Base-by-base conservation (phyloP, 257 asterid species). In the Paulownia fortunei region DNA sequence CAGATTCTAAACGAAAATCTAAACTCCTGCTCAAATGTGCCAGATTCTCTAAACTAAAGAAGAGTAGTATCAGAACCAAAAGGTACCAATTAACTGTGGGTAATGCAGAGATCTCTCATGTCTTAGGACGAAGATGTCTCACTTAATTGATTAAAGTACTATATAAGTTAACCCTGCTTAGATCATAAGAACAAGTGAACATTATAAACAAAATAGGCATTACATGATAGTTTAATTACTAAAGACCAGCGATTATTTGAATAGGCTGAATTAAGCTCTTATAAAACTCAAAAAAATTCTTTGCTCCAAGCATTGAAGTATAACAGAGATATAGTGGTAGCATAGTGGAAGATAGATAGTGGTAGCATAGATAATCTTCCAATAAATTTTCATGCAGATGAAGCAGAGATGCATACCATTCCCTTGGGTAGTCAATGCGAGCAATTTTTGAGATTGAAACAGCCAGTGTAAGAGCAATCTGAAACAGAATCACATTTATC, bases 361-460 rank as follows among this genome's bases (percentile, higher is more conserved):
- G 7, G 15, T 5, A 65, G 9, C n/a, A n/a, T n/a, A n/a, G n/a
- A n/a, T n/a, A n/a, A n/a, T n/a, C n/a, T 67, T 61, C 59, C 27
- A 54, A 63, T 58, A 72, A 74, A 59, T 26, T 81, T n/a, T n/a
- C n/a, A 32, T 13, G 54, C 16, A 19, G 59, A 68, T 36, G 71
- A 72, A 74, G 58, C 66, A 67, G 59, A 44, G 72, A 84, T 75
- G 70, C 81, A 56, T 89, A 96, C 99, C 99, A 96, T 82, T 96
- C 98, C 85, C 80, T 96, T 68, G 99, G 97, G 82, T 92, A 96
- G 89, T 96, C 99, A 36, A 96, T 87, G 67, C 99, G 97, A 82
- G 99, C 98, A 56, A 96, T 92, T 85, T 92, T 96, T 21, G 99
- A 96, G 76, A 96, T 85, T 72, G 93, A 77, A 81, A 93, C 96